A percentile compares a stretch with the other conserved stretches of the same genome.
These are phyloP conservation scores for Rhizopogon sp. DNA, from an alignment of 768 basidiomycete genomes.

Conservation along the genomic window DNA sequence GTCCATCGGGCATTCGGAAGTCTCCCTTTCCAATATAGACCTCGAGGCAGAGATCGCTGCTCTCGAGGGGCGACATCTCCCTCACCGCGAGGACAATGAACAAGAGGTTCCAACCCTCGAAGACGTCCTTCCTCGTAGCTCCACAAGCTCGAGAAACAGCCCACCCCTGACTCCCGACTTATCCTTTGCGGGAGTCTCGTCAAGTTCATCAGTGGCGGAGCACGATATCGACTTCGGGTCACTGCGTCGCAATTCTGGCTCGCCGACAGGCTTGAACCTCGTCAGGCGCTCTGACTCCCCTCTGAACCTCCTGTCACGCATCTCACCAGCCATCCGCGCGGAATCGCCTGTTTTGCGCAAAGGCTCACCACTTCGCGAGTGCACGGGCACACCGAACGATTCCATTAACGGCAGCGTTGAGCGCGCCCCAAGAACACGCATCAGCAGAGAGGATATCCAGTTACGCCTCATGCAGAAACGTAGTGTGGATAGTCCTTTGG, in stretches of 20 bases:
- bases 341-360: constrained; percentile 16
- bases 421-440: constrained; percentile 33
- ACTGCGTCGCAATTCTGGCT: constrained; percentile 11
- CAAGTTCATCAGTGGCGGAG: constrained; percentile 10
- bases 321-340: constrained; percentile 15
- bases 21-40: constrained; percentile 29
- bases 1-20: constrained; percentile 32
- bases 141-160: constrained; percentile 21
- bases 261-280: constrained; percentile 14
- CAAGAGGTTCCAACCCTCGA: constrained; percentile 16
- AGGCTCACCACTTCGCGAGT: constrained; percentile 22
- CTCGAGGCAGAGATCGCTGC: constrained; percentile 24
- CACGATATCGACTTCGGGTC: constrained; percentile 3
- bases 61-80: constrained; percentile 11
- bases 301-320: constrained; percentile 8
- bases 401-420: constrained; percentile 1
- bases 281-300: constrained; percentile 20
- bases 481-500: constrained; percentile 39
- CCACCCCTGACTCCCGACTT: constrained; percentile 17
- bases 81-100: constrained; percentile 2
- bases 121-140: constrained; percentile 18
- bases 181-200: constrained; percentile 10
- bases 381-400: background rate
- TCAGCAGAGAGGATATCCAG: constrained; percentile 51
- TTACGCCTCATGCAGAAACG: constrained; percentile 40